Base-by-base conservation (phyloP, 1,284 basidiomycete genomes). In the Ustilago xerochloae region DNA sequence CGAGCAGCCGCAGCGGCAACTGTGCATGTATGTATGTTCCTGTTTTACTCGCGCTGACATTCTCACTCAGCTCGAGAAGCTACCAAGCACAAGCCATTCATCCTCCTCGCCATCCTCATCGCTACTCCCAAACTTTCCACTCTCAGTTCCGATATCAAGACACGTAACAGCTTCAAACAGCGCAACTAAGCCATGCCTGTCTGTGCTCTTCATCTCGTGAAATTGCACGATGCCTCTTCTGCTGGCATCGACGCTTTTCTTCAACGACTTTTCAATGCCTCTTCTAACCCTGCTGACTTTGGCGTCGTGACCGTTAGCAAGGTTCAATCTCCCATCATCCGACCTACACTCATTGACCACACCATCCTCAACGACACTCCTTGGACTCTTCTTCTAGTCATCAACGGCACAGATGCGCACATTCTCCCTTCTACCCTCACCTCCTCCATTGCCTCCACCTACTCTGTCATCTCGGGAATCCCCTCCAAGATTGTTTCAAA, bases 311-410 rank as follows among this genome's bases (percentile, higher is more conserved):
- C 66, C 2, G 64, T 60, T 2, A 62, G 64, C 48, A 49, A 30
- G 6, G 53, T 76, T 3, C 64, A 61, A 12, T 22, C 56, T 7
- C 64, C 68, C 51, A 67, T 72, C 61, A 76, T 76, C 28, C 50
- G 63, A 5, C 45, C 74, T 1, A 67, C 59, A 0, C 24, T 60
- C 10, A 24, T 76, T 28, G 74, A 76, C 39, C 38, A 52, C 33
- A 45, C 36, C n/a, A 36, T 65, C 13, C 62, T 76, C 52, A 67
- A 62, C 38, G 39, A 63, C 0, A 76, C 68, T 2, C 53, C 51
- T 10, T 76, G 74, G 74, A 54, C 74, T 2, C 52, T 76, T 4
- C 54, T 76, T 20, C 41, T 76, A 29, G 47, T 76, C 35, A 26
- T 55, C 33, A 29, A 24, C 3, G 63, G 58, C 5, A 13, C 46